Evolutionary conservation across 2,329 filamentous ascomycete genomes (phyloP), one percentile per base, ranked within the genome.

Genomic region (Rutstroemia sydowiana): DNA sequence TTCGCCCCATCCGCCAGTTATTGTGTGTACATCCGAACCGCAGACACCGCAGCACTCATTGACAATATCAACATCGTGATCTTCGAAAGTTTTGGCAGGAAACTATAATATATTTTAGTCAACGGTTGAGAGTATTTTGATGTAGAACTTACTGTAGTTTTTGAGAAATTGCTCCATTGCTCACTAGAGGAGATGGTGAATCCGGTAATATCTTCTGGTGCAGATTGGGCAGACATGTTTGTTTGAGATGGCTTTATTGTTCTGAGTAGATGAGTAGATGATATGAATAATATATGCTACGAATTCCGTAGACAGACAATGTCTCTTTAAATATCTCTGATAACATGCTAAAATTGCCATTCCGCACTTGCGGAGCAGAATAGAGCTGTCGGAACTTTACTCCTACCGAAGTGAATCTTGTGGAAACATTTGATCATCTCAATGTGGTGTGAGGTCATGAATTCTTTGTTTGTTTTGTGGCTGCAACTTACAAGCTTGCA

Each of bases 61-160:
- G 73, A 90, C 85, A 69, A 95, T 81, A 66, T 95, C 89, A 62
- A 95, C 81, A 66, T 95, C 88, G 69, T 89, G 78, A 65, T 90
- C 87, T 62, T 85, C 88, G 67, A 95, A 95, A 16, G 84, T 83
- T 74, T 95, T 93, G 53, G 42, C 41, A 5, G 41, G 14, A 7
- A 51, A 46, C 48, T 51, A 18, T 13, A 4, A n/a, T 6, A 30
- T 23, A 23, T 11, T 23, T 51, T 46, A 51, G 26, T 10, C 10
- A 23, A 1, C 2, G 21, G 36, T 14, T 10, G 6, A 3, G 21
- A 13, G 20, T 11, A 46, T 7, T 14, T 21, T 26, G 6, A 2
- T 43, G 11, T 30, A 16, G 11, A 26, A 8, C 43, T 11, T 39
- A 61, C 62, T 53, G 62, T 62, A 31, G 57, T 48, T 30, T 59